phyloP scores from a whole-genome alignment of 2,329 filamentous ascomycete species.

The Diplodia intermedia region DNA sequence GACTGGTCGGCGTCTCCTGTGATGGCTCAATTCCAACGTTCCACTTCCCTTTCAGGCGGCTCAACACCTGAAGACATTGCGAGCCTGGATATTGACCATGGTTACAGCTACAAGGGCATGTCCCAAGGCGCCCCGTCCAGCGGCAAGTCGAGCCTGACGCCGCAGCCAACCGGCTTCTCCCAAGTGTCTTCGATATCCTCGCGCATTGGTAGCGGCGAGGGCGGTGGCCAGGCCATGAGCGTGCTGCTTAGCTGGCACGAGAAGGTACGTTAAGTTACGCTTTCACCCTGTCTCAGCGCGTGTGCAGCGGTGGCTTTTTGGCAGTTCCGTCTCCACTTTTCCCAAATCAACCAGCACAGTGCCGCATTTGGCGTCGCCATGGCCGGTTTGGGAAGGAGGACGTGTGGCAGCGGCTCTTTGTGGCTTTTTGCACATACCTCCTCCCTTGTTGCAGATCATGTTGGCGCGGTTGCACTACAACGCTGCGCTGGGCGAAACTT shows the following conservation, averaged over 20 bases:
- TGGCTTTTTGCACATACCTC: constrained; percentile 21
- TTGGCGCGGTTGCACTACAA: constrained; percentile 29
- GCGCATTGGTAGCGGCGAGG: constrained; percentile 64
- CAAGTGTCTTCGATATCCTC: constrained; percentile 71
- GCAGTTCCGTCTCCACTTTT: constrained; percentile 11
- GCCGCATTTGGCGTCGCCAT: constrained; percentile 24
- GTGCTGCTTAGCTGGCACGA: constrained; percentile 98
- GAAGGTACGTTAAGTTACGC: constrained; percentile 61
- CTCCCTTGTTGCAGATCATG: constrained; percentile 27
- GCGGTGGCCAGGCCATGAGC: constrained; percentile 89
- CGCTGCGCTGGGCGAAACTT: constrained; percentile 13
- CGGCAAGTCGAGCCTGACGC: constrained; percentile 58
- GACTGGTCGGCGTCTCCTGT: constrained; percentile 3
- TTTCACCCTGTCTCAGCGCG: constrained; percentile 24
- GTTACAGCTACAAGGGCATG: constrained; percentile 87
- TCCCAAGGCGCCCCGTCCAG: constrained; percentile 45
- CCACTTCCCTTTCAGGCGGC: constrained; percentile 10
- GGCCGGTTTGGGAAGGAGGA: constrained; percentile 12
- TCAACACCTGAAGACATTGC: constrained; percentile 28
- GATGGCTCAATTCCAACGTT: constrained; percentile 5
- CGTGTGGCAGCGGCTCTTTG: constrained; percentile 24
- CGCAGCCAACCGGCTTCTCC: constrained; percentile 86
- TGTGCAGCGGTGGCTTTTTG: constrained; percentile 16
- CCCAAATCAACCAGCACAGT: constrained; percentile 24
- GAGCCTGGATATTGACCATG: constrained; percentile 9